Percentiles rank a stretch among this genome's conserved stretches.
Conservation (phyloP, 306 rosid genomes). For the Quercus parvula region DNA sequence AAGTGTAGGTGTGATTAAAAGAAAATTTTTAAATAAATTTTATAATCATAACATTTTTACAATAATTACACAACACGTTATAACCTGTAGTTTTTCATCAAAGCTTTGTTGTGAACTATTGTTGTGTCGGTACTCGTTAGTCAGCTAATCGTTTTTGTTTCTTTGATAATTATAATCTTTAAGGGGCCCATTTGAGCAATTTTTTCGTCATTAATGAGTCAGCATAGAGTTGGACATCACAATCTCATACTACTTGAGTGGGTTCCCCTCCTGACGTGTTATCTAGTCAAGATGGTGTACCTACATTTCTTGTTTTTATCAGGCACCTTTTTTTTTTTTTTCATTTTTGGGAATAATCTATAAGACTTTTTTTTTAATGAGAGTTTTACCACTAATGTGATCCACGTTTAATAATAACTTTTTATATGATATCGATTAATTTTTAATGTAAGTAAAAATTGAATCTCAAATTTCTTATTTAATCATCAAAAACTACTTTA, state of each 20-base stretch:
- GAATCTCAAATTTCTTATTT: fast-evolving
- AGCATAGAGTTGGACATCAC: constrained; percentile 47
- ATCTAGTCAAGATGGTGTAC: constrained; percentile 31
- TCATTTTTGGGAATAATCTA: no score
- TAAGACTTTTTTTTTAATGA: fast-evolving
- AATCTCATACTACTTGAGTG: neutral
- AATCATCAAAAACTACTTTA: fast-evolving
- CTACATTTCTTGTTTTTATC: constrained; percentile 3
- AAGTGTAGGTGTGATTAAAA: no score
- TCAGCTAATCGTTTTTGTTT: neutral
- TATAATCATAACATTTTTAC: no score
- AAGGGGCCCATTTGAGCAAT: constrained; percentile 5
- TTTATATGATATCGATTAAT: no score
- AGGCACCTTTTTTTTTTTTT: neutral
- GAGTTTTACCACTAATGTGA: fast-evolving
- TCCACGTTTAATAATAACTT: fast-evolving
- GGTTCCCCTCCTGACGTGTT: constrained; percentile 50
- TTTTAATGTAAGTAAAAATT: fast-evolving
- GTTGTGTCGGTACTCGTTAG: neutral
- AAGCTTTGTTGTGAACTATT: no score
- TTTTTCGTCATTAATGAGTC: constrained; percentile 35
- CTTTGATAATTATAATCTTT: neutral
- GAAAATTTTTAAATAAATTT: no score
- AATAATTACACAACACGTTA: no score
- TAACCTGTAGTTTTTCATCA: no score